phyloP scores from a whole-genome alignment of 768 basidiomycete species.

The Coprinopsis cinerea region DNA sequence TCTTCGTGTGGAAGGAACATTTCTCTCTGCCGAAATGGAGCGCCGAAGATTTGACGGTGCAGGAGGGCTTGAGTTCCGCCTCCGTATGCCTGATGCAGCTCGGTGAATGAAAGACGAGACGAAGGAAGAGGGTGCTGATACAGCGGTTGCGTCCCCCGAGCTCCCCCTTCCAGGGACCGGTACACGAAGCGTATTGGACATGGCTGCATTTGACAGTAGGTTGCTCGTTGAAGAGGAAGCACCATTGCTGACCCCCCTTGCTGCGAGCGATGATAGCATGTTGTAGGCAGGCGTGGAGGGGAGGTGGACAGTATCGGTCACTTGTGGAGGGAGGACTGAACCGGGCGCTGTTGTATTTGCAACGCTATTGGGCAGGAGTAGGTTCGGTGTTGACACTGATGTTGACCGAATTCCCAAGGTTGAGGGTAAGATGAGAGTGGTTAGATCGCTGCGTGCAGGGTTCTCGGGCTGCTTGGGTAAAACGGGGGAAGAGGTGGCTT shows the following conservation, averaged over 20 bases:
- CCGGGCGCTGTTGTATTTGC: slow-evolving; percentile 12
- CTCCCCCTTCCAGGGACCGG: slow-evolving; percentile 25
- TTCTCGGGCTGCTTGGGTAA: background rate
- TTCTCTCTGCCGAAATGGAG: background rate
- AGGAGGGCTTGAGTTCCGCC: slow-evolving; percentile 12
- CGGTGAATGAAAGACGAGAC: slow-evolving; percentile 16
- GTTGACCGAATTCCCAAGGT: slow-evolving; percentile 59
- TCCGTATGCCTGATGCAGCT: slow-evolving; percentile 2
- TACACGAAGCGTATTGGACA: slow-evolving; percentile 24
- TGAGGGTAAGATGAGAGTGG: slow-evolving; percentile 55
- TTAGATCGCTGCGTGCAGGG: background rate
- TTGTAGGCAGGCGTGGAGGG: slow-evolving; percentile 53
- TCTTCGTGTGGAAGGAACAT: background rate
- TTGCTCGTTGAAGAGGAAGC: background rate
- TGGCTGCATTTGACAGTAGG: slow-evolving; percentile 21
- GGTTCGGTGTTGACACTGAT: slow-evolving; percentile 20
- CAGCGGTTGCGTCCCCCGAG: background rate
- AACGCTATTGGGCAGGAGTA: slow-evolving; percentile 15
- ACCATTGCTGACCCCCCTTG: slow-evolving; percentile 2
- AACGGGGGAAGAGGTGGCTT: slow-evolving; percentile 40
- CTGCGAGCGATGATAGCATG: slow-evolving; percentile 51
- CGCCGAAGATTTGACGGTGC: slow-evolving; percentile 4
- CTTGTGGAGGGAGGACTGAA: slow-evolving; percentile 20
- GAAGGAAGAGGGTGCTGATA: slow-evolving; percentile 23
- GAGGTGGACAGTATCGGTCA: slow-evolving; percentile 34